These are phyloP conservation scores for Bipolaris cookei DNA, from an alignment of 2,329 filamentous ascomycete genomes.

Conservation along the genomic window DNA sequence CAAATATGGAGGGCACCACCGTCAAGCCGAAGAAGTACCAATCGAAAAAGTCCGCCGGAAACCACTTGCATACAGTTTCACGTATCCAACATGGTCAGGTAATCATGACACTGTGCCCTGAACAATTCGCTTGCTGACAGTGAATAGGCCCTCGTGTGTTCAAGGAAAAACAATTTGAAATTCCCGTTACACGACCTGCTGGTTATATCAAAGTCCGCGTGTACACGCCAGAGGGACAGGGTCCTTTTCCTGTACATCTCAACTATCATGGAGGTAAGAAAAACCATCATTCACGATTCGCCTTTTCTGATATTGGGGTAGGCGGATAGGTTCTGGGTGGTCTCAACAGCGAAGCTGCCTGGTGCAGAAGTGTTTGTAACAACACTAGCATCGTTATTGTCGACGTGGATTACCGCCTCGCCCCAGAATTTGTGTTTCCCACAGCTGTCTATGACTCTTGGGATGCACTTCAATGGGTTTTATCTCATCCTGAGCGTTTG, in stretches of 20 bases:
- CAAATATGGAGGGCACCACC: constrained; percentile 16
- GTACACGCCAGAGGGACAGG: constrained; percentile 16
- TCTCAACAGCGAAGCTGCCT: constrained; percentile 20
- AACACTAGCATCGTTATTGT: constrained; percentile 20
- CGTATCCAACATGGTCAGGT: constrained; percentile 23
- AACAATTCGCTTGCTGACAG: neutral
- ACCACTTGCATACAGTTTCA: constrained; percentile 19
- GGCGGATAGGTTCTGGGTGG: constrained; percentile 24
- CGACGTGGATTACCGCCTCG: constrained; percentile 59
- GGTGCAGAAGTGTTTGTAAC: constrained; percentile 21
- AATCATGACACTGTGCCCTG: neutral
- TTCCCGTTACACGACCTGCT: constrained; percentile 12
- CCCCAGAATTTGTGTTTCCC: constrained; percentile 60
- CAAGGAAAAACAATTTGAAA: constrained; percentile 11
- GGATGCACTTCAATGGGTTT: constrained; percentile 52
- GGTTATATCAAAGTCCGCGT: constrained; percentile 15
- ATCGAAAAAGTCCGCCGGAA: constrained; percentile 21
- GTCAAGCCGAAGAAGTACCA: constrained; percentile 20
- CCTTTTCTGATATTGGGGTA: neutral
- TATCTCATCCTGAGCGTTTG: constrained; percentile 24
- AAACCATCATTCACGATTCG: neutral
- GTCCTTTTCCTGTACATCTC: constrained; percentile 16
- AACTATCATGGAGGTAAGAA: constrained; percentile 19
- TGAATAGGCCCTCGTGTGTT: constrained; percentile 17
- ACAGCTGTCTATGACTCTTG: constrained; percentile 58